A percentile compares a stretch with the other conserved stretches of the same genome.
phyloP scores from a whole-genome alignment of 2,329 filamentous ascomycete genomes.

The Ploettnerulaceae sp. region DNA sequence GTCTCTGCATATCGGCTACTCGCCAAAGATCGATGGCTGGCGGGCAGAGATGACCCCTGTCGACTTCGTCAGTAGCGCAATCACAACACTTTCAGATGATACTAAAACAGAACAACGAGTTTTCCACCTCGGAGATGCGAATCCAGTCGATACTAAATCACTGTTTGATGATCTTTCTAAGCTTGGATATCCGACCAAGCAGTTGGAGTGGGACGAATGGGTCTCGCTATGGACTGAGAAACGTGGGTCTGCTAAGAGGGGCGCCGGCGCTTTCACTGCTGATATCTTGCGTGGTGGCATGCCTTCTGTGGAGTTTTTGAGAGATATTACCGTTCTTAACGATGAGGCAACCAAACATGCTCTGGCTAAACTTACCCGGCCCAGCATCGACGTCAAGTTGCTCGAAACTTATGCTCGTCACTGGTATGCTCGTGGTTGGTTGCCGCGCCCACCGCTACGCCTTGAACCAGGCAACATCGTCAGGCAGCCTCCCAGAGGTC shows the following conservation, averaged over 20 bases:
- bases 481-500: conserved; percentile 46
- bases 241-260: conserved; percentile 57
- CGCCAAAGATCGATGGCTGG: conserved; percentile 69
- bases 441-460: conserved; percentile 55
- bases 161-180: conserved; percentile 61
- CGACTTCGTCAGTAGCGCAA: conserved; percentile 72
- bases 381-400: conserved; percentile 64
- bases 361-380: conserved; percentile 53
- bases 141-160: conserved; percentile 59
- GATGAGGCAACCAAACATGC: conserved; percentile 62
- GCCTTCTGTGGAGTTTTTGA: conserved; percentile 68
- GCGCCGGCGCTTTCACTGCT: conserved; percentile 68
- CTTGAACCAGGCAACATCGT: conserved; percentile 37
- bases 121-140: conserved; percentile 71
- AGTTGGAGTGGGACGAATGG: conserved; percentile 68
- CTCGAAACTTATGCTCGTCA: conserved; percentile 75
- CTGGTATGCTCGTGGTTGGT: conserved; percentile 76
- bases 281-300: conserved; percentile 77
- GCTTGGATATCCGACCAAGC: conserved; percentile 66
- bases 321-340: conserved; percentile 67
- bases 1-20: conserved; percentile 66
- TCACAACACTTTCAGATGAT: conserved; percentile 64
- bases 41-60: conserved; percentile 80
- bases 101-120: conserved; percentile 56
- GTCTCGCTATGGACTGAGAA: conserved; percentile 68